A percentile compares a stretch with the other conserved stretches of the same genome.
Conservation (phyloP, 768 basidiomycete genomes). For the Serendipita vermifera region DNA sequence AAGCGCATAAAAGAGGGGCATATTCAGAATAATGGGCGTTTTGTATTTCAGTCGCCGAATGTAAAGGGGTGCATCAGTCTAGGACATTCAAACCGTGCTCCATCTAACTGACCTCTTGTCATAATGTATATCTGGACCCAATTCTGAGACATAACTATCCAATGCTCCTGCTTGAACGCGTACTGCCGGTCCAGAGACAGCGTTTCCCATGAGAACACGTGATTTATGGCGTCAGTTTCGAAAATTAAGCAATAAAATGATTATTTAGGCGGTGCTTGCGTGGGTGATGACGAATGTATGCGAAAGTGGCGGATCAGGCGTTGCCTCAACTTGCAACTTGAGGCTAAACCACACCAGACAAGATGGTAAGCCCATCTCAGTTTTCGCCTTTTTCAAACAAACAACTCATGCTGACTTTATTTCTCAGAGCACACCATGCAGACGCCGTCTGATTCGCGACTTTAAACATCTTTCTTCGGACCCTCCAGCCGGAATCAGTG, state of each 20-base stretch:
- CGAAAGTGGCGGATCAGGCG: too few relatives aligned
- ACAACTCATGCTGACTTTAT: not conserved
- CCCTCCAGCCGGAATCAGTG: conserved; percentile 91
- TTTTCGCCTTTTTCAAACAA: not conserved
- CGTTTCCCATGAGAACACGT: conserved; percentile 91
- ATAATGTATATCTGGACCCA: conserved; percentile 76
- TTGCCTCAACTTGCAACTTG: not conserved
- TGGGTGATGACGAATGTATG: too few relatives aligned
- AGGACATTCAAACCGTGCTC: too few relatives aligned
- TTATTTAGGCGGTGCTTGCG: too few relatives aligned
- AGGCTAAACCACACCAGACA: not conserved
- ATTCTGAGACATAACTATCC: conserved; percentile 82
- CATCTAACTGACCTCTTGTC: conserved; percentile 71
- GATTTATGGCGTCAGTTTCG: too few relatives aligned
- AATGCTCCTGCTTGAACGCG: conserved; percentile 67
- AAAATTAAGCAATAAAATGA: too few relatives aligned
- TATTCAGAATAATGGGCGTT: too few relatives aligned
- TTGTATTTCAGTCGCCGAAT: too few relatives aligned
- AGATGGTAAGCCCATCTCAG: not conserved
- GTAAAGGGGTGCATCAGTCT: too few relatives aligned
- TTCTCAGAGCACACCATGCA: conserved; percentile 78
- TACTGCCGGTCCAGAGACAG: conserved; percentile 54
- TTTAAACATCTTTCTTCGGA: conserved; percentile 93
- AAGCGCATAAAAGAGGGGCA: not conserved
- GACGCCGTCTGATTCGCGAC: conserved; percentile 91